A percentile compares a stretch with the other conserved stretches of the same genome.
These are phyloP conservation scores for Gomphus sp. DNA, from an alignment of 1,284 basidiomycete genomes.

Conservation along the genomic window DNA sequence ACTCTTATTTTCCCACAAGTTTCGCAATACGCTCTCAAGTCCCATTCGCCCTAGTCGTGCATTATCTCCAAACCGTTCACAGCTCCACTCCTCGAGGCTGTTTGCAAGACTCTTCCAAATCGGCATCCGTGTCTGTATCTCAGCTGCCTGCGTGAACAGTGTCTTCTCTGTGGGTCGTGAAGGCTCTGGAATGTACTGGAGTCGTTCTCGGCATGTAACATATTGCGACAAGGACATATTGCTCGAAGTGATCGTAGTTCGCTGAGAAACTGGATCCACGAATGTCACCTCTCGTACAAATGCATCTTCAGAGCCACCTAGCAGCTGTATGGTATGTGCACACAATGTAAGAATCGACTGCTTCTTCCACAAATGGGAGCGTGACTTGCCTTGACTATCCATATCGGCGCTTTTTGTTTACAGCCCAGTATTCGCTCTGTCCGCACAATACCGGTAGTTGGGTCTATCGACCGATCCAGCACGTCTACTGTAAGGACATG, in stretches of 20 bases:
- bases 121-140: constrained; percentile 71
- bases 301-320: constrained; percentile 86
- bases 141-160: constrained; percentile 73
- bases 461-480: constrained; percentile 74
- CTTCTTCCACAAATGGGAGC: background rate
- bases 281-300: constrained; percentile 93
- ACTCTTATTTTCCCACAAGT: constrained; percentile 53
- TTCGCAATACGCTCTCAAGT: constrained; percentile 78
- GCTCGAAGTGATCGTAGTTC: constrained; percentile 77
- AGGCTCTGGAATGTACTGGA: constrained; percentile 73
- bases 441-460: constrained; percentile 77
- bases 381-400: constrained; percentile 71
- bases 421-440: constrained; percentile 82
- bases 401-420: constrained; percentile 75
- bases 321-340: constrained; percentile 39
- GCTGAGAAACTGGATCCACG: constrained; percentile 72
- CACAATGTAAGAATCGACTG: background rate
- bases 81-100: constrained; percentile 73
- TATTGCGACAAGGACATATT: constrained; percentile 89
- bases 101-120: constrained; percentile 74
- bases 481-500: constrained; percentile 92
- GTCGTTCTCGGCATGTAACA: constrained; percentile 81
- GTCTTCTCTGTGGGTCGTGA: constrained; percentile 37
- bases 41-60: constrained; percentile 78
- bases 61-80: constrained; percentile 82